Percentiles rank a stretch among this genome's conserved stretches.
phyloP scores from a whole-genome alignment of 2,329 filamentous ascomycete species.

The Curvularia hawaiiensis region DNA sequence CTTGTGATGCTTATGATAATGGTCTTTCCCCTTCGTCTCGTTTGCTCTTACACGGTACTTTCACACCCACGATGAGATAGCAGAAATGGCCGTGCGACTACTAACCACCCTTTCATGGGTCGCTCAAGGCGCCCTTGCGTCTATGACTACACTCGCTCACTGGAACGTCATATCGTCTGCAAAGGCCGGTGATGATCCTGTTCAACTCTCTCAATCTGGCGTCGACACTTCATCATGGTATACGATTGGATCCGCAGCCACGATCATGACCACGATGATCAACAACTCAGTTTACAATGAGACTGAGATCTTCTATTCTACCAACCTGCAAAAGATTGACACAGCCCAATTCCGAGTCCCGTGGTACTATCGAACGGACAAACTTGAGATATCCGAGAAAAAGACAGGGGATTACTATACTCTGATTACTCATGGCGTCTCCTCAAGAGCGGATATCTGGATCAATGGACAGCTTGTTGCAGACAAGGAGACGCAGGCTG shows the following conservation, averaged over 20 bases:
- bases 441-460: slow-evolving; percentile 64
- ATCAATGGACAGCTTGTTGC: slow-evolving; percentile 62
- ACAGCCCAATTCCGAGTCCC: slow-evolving; percentile 57
- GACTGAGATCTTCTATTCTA: slow-evolving; percentile 60
- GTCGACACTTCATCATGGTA: slow-evolving; percentile 59
- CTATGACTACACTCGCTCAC: neutral
- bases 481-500: slow-evolving; percentile 56
- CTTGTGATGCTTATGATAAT: neutral
- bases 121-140: neutral
- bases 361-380: slow-evolving; percentile 65
- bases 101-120: neutral
- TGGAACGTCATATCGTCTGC: slow-evolving; percentile 24
- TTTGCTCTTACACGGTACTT: neutral
- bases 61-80: neutral
- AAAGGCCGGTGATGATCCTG: slow-evolving; percentile 15
- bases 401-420: slow-evolving; percentile 53
- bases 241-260: slow-evolving; percentile 56
- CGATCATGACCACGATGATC: slow-evolving; percentile 64
- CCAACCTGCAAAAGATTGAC: slow-evolving; percentile 55
- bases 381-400: slow-evolving; percentile 41
- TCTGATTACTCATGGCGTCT: slow-evolving; percentile 64
- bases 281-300: slow-evolving; percentile 59
- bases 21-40: neutral
- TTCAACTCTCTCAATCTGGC: slow-evolving; percentile 22
- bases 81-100: neutral